These are phyloP conservation scores for Scheffersomyces quercinus DNA, from an alignment of 1,139 yeast species.

Conservation along the genomic window DNA sequence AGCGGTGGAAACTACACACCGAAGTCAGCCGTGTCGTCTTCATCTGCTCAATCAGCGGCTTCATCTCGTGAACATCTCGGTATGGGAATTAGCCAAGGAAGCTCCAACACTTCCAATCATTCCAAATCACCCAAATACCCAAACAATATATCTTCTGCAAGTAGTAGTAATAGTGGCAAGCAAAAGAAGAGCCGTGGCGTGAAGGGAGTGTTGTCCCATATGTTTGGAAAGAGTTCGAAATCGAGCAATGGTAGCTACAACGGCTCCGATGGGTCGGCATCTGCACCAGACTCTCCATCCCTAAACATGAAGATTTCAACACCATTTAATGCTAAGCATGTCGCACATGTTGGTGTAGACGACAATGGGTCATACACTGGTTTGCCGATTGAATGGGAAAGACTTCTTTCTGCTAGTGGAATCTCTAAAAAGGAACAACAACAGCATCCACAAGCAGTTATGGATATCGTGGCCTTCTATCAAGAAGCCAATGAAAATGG, in stretches of 20 bases:
- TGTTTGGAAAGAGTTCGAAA: conserved; percentile 35
- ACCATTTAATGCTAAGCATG: conserved; percentile 88
- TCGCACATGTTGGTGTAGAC: conserved; percentile 91
- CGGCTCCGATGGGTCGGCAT: conserved; percentile 5
- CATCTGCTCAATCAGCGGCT: not conserved
- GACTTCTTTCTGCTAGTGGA: conserved; percentile 79
- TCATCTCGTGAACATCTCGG: conserved; percentile 30
- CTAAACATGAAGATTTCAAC: conserved; percentile 70
- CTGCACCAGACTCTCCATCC: conserved; percentile 22
- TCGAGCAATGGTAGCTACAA: conserved; percentile 2
- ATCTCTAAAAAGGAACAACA: conserved; percentile 82
- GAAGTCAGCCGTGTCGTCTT: conserved; percentile 12
- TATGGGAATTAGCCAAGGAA: conserved; percentile 17
- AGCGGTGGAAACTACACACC: conserved; percentile 7
- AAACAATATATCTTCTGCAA: not conserved
- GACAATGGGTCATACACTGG: conserved; percentile 89
- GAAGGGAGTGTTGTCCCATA: conserved; percentile 41
- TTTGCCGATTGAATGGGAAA: conserved; percentile 90
- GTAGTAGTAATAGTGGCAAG: conserved; percentile 17
- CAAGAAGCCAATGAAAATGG: conserved; percentile 65
- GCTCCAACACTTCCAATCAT: conserved; percentile 1
- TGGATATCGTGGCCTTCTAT: conserved; percentile 88
- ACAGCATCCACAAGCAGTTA: conserved; percentile 90
- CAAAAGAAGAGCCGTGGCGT: conserved; percentile 39
- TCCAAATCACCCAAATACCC: conserved; percentile 10